Percentiles rank a stretch among this genome's conserved stretches.
Conservation (phyloP, 2,329 filamentous ascomycete species). For the Epichloe sibirici region DNA sequence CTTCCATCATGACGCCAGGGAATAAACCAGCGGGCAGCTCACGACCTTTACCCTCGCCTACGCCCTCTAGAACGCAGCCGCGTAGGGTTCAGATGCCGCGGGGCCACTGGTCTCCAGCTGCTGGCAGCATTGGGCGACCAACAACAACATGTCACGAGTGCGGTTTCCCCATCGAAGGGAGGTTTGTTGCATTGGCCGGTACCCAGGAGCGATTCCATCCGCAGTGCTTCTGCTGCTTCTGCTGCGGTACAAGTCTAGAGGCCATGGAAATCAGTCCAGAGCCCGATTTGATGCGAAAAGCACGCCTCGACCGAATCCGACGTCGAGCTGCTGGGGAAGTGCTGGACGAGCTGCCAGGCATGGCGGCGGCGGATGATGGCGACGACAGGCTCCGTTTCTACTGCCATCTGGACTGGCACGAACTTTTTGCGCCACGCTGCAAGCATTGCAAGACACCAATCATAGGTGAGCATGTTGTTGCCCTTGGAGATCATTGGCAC, state of each 20-base stretch:
- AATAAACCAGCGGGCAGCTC: constrained; percentile 17
- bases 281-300: constrained; percentile 57
- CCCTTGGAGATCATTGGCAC: constrained; percentile 92
- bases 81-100: constrained; percentile 29
- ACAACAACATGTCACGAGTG: constrained; percentile 78
- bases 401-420: constrained; percentile 98
- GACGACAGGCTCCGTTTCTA: constrained; percentile 73
- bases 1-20: constrained; percentile 35
- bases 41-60: constrained; percentile 34
- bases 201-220: constrained; percentile 72
- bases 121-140: constrained; percentile 32
- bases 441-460: constrained; percentile 96
- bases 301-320: constrained; percentile 61
- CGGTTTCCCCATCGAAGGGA: constrained; percentile 71
- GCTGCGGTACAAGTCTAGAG: constrained; percentile 79
- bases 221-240: constrained; percentile 80
- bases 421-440: constrained; percentile 83
- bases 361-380: constrained; percentile 58
- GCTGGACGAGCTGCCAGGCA: constrained; percentile 48
- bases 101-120: constrained; percentile 49
- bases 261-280: constrained; percentile 95
- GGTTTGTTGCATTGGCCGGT: constrained; percentile 75
- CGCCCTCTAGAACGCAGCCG: constrained; percentile 19
- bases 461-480: constrained; percentile 85
- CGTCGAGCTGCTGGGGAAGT: constrained; percentile 46